Conservation (phyloP, 257 asterid species). For the Jacaranda copaia region DNA sequence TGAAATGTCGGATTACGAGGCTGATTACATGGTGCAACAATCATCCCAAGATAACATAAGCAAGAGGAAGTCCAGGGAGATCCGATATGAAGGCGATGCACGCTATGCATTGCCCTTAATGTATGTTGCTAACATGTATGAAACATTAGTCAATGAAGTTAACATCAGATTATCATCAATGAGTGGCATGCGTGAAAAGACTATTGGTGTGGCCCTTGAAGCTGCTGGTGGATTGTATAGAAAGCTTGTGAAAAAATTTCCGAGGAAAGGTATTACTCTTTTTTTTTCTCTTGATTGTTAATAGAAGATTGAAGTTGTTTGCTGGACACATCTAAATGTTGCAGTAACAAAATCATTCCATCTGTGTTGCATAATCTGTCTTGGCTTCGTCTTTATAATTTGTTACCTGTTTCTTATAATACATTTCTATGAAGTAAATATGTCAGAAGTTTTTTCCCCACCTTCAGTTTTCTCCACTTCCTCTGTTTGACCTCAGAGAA, state of each 20-base stretch:
- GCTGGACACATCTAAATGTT: conserved; percentile 21
- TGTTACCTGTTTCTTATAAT: background rate
- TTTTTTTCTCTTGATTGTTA: conserved; percentile 20
- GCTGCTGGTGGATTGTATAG: conserved; percentile 99
- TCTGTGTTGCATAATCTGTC: background rate
- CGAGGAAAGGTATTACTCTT: conserved; percentile 70
- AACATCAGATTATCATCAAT: conserved; percentile 76
- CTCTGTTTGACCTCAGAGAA: conserved; percentile 11
- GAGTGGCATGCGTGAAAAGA: conserved; percentile 85
- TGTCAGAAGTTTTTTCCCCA: background rate
- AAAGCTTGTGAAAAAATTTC: conserved; percentile 91
- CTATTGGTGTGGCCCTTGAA: conserved; percentile 98
- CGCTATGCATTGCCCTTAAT: conserved; percentile 88
- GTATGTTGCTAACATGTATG: conserved; percentile 95
- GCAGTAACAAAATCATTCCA: background rate
- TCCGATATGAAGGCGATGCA: conserved; percentile 84
- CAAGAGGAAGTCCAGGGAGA: conserved; percentile 77
- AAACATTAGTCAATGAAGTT: conserved; percentile 87
- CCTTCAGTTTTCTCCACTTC: background rate
- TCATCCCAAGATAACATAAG: conserved; percentile 62
- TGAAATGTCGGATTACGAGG: conserved; percentile 70
- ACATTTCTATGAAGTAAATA: conserved; percentile 1
- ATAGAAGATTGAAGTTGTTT: conserved; percentile 18
- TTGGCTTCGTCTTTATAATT: conserved; percentile 17
- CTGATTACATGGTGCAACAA: conserved; percentile 69